Evolutionary conservation across 2,329 filamentous ascomycete species (phyloP), one percentile per base, ranked within the genome.

Genomic region (Phialocephala sp.): DNA sequence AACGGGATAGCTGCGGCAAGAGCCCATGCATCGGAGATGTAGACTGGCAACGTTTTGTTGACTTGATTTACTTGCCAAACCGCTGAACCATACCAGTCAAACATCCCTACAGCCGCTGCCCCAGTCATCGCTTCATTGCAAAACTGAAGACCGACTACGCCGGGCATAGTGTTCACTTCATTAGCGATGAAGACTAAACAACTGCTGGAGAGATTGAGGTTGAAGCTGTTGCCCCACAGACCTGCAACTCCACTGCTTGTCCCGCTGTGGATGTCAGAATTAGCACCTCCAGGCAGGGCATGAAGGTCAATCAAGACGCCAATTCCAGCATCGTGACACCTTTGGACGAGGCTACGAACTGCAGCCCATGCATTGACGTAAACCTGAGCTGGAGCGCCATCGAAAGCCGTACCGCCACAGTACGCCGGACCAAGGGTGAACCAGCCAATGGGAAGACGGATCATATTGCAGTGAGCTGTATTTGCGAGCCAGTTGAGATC

Each of bases 371-470:
- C 55, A 39, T 57, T 37, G 35, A 57, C 55, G 36, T 57, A 57
- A 2, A 57, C 55, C n/a, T 57, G 55, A 11, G 35, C 55, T 24
- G 55, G 55, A 14, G 32, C 55, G 8, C 55, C 55, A 14, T 36
- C 55, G 35, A 57, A 57, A 14, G 55, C 32, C 2, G 35, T 57
- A 20, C 24, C 24, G 15, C 11, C 35, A 22, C 55, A 57, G 5
- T 14, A 57, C 4, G 32, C 15, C 12, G 55, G 55, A n/a, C 55
- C 55, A 15, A 57, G 55, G 2, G 55, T 57, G 36, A 57, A 57
- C 55, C 55, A 57, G 14, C 55, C 55, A 15, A 57, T 57, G 18
- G 55, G 55, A 15, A 57, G 55, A 57, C 55, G 55, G 35, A 57
- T 37, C 55, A 39, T 57, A 14, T 57, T 57, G 35, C 35, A 37